These are phyloP conservation scores for Ogataea thermomethanolica DNA, from an alignment of 805 yeast species.

Conservation along the genomic window DNA sequence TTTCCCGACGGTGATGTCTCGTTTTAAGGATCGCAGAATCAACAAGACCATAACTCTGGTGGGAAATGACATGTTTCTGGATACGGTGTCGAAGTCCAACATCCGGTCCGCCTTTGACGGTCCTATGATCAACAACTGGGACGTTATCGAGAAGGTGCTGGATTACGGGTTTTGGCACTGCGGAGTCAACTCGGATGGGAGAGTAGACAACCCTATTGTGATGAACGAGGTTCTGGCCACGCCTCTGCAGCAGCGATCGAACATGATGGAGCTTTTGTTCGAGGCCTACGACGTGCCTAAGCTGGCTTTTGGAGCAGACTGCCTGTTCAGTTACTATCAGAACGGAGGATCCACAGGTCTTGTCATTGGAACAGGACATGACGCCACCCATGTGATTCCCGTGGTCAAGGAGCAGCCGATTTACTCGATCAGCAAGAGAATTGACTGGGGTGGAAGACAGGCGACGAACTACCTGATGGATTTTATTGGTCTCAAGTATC, in stretches of 20 bases:
- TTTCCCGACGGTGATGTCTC: conserved; percentile 67
- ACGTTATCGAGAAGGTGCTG: conserved; percentile 71
- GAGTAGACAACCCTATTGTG: conserved; percentile 73
- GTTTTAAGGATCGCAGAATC: conserved; percentile 75
- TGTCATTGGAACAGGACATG: conserved; percentile 81
- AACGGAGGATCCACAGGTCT: conserved; percentile 62
- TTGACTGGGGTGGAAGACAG: conserved; percentile 89
- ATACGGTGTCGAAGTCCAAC: conserved; percentile 62
- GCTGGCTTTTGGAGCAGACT: conserved; percentile 78
- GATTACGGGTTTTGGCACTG: conserved; percentile 83
- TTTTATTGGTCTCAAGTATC: conserved; percentile 77
- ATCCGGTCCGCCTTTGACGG: conserved; percentile 86
- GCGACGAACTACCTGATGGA: conserved; percentile 60
- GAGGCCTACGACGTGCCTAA: conserved; percentile 78
- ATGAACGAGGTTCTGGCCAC: conserved; percentile 76
- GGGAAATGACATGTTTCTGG: conserved; percentile 79
- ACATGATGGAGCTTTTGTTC: conserved; percentile 77
- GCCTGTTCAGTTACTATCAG: conserved; percentile 70
- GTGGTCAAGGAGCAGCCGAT: conserved; percentile 68
- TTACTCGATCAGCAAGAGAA: conserved; percentile 66
- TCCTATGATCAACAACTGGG: conserved; percentile 87
- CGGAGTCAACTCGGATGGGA: conserved; percentile 53
- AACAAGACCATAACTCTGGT: conserved; percentile 60
- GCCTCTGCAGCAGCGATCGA: conserved; percentile 64
- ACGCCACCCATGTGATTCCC: conserved; percentile 79